phyloP scores from a whole-genome alignment of 1,284 basidiomycete species.

The Papiliotrema flavescens region DNA sequence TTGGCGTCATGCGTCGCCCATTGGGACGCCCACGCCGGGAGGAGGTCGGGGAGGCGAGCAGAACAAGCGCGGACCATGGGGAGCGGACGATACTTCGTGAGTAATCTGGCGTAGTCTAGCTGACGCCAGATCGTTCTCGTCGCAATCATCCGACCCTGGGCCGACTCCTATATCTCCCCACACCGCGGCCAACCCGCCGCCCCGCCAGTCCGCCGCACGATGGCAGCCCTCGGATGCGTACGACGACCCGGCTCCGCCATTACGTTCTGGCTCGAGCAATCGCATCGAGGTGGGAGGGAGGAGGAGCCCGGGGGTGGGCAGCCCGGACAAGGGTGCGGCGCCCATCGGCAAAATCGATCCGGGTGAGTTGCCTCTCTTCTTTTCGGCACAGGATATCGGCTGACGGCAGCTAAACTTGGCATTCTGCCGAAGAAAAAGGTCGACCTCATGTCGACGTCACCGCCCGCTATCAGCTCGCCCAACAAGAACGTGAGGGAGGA shows the following conservation, averaged over 20 bases:
- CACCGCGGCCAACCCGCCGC: slow-evolving; percentile 11
- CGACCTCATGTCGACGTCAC: slow-evolving; percentile 16
- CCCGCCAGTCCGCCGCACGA: slow-evolving; percentile 22
- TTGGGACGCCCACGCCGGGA: slow-evolving; percentile 13
- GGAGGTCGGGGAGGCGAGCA: slow-evolving; percentile 32
- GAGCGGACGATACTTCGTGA: slow-evolving; percentile 23
- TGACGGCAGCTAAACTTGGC: slow-evolving; percentile 43
- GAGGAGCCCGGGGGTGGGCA: slow-evolving; percentile 7
- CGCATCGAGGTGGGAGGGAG: slow-evolving; percentile 12
- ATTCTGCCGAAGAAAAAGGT: slow-evolving; percentile 49
- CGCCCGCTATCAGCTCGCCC: slow-evolving; percentile 4
- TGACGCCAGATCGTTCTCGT: slow-evolving; percentile 28
- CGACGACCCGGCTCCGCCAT: slow-evolving; percentile 29
- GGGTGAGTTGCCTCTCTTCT: too few relatives aligned
- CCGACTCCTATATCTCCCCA: slow-evolving; percentile 4
- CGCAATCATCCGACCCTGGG: slow-evolving; percentile 22
- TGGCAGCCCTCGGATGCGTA: slow-evolving; percentile 46
- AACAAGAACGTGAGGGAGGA: slow-evolving; percentile 3
- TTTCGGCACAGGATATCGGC: not conserved
- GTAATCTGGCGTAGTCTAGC: slow-evolving; percentile 8
- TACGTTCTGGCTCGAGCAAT: slow-evolving; percentile 1
- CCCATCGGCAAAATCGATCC: slow-evolving; percentile 45
- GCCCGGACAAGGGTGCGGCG: slow-evolving; percentile 4
- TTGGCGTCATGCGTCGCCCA: not conserved
- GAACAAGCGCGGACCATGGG: slow-evolving; percentile 26